Evolutionary conservation across 1,284 basidiomycete genomes (phyloP), one percentile per base, ranked within the genome.

Genomic region (Farysia itapuensis): DNA sequence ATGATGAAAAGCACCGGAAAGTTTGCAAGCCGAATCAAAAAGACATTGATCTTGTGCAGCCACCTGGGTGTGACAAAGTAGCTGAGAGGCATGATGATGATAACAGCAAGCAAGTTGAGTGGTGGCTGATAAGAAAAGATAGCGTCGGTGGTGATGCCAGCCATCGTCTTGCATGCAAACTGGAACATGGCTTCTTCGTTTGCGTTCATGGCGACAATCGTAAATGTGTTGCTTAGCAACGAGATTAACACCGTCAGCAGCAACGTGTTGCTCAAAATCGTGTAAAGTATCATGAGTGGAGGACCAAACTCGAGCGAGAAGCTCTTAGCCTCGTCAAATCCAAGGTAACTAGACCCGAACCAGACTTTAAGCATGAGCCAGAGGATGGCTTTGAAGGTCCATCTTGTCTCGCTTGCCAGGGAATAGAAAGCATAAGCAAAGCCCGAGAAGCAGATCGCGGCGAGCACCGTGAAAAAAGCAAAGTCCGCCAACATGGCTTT

Each of bases 121-220:
- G 92, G 92, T 1, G 92, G 87, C 69, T 92, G 89, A 72, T 95
- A 96, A 22, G 88, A 90, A 77, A 95, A 95, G 13, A 96, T 78
- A 2, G 85, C 90, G 72, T 95, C 92, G 37, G 86, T 85, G 67
- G 89, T 89, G 38, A 90, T 87, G 12, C 87, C 89, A 37, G 23
- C 45, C 20, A 48, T 35, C 19, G 53, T 56, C 39, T 50, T 40
- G 54, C 77, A 9, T 84, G 91, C 90, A 73, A 86, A 86, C 39
- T 92, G 83, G 76, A 92, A 95, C 89, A 94, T 90, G 4, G 87
- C 88, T 81, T 95, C 92, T 5, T 91, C 90, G 11, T 84, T 84
- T 15, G 92, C 92, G 78, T 95, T 92, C 64, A 89, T 86, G 56
- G 86, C 92, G 68, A 95, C 90, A 15, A 83, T 88, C 1, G 90